phyloP scores from a whole-genome alignment of 2,329 filamentous ascomycete species.

The Alternaria triticina region DNA sequence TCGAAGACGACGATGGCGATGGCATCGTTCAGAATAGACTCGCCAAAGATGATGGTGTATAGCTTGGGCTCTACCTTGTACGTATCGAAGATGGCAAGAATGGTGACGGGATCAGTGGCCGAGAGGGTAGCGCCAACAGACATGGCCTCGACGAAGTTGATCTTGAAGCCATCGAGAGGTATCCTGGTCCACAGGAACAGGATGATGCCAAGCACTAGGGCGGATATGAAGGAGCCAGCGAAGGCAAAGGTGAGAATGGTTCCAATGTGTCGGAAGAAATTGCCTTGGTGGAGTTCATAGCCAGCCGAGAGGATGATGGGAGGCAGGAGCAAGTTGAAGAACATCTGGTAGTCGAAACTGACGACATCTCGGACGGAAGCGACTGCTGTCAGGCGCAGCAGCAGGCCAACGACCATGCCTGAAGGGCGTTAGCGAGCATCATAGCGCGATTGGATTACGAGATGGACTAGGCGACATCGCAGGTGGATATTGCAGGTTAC shows the following conservation, averaged over 20 bases:
- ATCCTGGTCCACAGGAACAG: slow-evolving; percentile 89
- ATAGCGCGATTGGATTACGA: slow-evolving; percentile 25
- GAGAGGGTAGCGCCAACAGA: slow-evolving; percentile 95
- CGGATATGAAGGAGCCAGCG: slow-evolving; percentile 94
- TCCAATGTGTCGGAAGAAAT: slow-evolving; percentile 98
- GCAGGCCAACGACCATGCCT: slow-evolving; percentile 95
- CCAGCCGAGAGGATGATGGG: slow-evolving; percentile 97
- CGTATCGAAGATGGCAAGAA: slow-evolving; percentile 97
- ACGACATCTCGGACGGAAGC: slow-evolving; percentile 88
- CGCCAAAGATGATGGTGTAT: slow-evolving; percentile 98
- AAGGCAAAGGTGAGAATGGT: slow-evolving; percentile 98
- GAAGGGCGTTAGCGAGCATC: slow-evolving; percentile 29
- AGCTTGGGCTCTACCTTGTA: slow-evolving; percentile 99
- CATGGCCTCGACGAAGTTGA: slow-evolving; percentile 94
- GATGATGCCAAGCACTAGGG: slow-evolving; percentile 88
- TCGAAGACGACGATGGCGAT: slow-evolving; percentile 99
- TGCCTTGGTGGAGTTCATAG: slow-evolving; percentile 96
- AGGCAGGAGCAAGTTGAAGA: slow-evolving; percentile 98
- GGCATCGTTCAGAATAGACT: slow-evolving; percentile 97
- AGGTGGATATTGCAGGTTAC: slow-evolving; percentile 17
- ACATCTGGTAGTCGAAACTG: slow-evolving; percentile 98
- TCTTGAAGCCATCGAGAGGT: slow-evolving; percentile 81
- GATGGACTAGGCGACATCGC: slow-evolving; percentile 17
- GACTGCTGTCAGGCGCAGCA: slow-evolving; percentile 80
- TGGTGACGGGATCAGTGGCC: slow-evolving; percentile 96